A percentile compares a stretch with the other conserved stretches of the same genome.
phyloP scores from a whole-genome alignment of 257 asterid species.

The Misopates orontium region DNA sequence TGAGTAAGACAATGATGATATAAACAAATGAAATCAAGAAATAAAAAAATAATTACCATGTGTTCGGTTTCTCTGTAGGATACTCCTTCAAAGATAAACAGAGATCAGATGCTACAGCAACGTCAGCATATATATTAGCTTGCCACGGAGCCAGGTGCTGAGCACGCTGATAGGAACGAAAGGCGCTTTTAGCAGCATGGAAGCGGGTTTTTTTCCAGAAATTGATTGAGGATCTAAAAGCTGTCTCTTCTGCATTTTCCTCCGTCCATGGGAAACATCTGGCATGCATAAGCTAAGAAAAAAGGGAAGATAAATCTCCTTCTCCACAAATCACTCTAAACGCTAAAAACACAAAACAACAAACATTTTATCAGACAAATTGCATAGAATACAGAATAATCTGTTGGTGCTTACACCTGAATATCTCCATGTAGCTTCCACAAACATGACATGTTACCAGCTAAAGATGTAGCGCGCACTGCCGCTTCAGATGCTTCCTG shows the following conservation, averaged over 20 bases:
- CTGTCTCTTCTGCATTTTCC: constrained; percentile 53
- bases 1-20: constrained; percentile 34
- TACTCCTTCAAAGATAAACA: constrained; percentile 55
- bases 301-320: constrained; percentile 28
- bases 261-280: constrained; percentile 90
- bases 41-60: constrained; percentile 52
- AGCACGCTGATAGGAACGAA: constrained; percentile 87
- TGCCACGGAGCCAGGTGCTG: constrained; percentile 91
- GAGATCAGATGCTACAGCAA: constrained; percentile 76
- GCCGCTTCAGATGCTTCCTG: constrained; percentile 92
- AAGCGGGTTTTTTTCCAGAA: constrained; percentile 76
- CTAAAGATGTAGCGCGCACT: constrained; percentile 50
- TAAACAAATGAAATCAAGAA: constrained; percentile 24
- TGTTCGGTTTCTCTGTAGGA: constrained; percentile 37
- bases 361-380: constrained; percentile 8
- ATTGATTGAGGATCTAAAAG: constrained; percentile 59
- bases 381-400: constrained; percentile 5
- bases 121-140: constrained; percentile 76
- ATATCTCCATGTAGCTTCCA: constrained; percentile 99
- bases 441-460: constrained; percentile 66
- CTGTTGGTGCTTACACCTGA: constrained; percentile 52
- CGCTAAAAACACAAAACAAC: constrained; percentile 14
- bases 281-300: constrained; percentile 74
- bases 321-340: constrained; percentile 26
- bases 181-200: constrained; percentile 68